Evolutionary conservation across 345 rosid species (phyloP), one percentile per base, ranked within the genome.

Genomic region (Lagerstroemia speciosa): DNA sequence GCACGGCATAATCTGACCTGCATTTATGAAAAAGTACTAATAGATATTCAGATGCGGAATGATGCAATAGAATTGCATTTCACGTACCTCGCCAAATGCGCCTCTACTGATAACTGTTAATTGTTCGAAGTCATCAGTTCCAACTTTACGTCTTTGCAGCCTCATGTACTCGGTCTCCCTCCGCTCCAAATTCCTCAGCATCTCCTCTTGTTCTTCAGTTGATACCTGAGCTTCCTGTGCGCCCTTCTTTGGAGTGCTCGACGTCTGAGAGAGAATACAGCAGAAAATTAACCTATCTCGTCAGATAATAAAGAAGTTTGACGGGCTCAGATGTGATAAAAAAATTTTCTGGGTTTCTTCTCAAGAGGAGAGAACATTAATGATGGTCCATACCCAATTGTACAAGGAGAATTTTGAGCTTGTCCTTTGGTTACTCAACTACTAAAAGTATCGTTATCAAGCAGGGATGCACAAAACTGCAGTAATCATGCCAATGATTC

Each of bases 101-200:
- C 99, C 99, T 88, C 83, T 94, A 46, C 97, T 97, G 70, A 91
- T 88, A 38, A 91, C 83, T 38, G 91, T 88, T 70, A 94, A 78
- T 33, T 86, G 90, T 75, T 94, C 97, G 64, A 94, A 94, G 72
- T 94, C 99, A 70, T 94, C 99, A 17, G 89, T 86, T 66, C 97
- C 97, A 74, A 91, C 77, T 79, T 94, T 94, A 75, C 96, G 96
- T 72, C 98, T 83, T 83, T 93, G 98, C 80, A 89, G 55, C 73
- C 98, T 81, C 98, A 93, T 93, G 68, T 78, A 91, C 79, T 87
- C 98, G 2, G 98, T 93, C 74, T 93, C 97, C 20, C 85, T 89
- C 43, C 90, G 89, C 71, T 86, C 98, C 77, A 93, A 78, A 78
- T 77, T 89, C 79, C 90, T 82, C 87, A 93, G 37, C 98, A 93